phyloP scores from a whole-genome alignment of 257 asterid species.

The Nicotiana attenuata region DNA sequence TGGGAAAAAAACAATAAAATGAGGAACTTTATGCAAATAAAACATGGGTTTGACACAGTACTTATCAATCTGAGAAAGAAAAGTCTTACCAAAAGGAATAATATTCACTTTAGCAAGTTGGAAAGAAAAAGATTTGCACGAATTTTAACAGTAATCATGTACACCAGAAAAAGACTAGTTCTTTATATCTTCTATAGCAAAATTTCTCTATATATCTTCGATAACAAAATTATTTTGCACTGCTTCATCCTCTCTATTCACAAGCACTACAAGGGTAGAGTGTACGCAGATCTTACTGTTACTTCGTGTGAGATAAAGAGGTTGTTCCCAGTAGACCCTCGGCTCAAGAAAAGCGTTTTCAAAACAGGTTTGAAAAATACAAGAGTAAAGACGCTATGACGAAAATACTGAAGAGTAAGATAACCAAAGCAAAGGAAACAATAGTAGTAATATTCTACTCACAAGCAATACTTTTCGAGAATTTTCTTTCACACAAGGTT shows the following conservation, averaged over 20 bases:
- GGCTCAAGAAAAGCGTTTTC: too few species aligned
- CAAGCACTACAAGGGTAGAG: neutral
- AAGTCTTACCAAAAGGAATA: neutral
- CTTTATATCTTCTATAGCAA: neutral
- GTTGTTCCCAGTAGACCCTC: too few species aligned
- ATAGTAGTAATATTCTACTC: neutral
- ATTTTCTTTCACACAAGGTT: neutral
- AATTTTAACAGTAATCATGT: neutral
- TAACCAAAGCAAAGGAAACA: too few species aligned
- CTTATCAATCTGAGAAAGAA: neutral
- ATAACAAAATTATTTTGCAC: neutral
- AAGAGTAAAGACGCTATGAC: too few species aligned
- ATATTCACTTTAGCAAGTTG: neutral
- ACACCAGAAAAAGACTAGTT: neutral
- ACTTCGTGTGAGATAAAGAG: too few species aligned
- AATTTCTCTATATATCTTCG: neutral
- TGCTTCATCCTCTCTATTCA: neutral
- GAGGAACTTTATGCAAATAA: neutral
- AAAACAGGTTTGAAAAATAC: too few species aligned
- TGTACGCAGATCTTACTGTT: too few species aligned
- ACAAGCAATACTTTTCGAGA: neutral
- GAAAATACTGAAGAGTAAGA: too few species aligned
- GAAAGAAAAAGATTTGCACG: neutral
- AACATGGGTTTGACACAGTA: neutral
- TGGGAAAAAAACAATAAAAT: neutral